These are phyloP conservation scores for Kingdonia uniflora DNA, from an alignment of 164 flowering plant genomes.

Conservation along the genomic window DNA sequence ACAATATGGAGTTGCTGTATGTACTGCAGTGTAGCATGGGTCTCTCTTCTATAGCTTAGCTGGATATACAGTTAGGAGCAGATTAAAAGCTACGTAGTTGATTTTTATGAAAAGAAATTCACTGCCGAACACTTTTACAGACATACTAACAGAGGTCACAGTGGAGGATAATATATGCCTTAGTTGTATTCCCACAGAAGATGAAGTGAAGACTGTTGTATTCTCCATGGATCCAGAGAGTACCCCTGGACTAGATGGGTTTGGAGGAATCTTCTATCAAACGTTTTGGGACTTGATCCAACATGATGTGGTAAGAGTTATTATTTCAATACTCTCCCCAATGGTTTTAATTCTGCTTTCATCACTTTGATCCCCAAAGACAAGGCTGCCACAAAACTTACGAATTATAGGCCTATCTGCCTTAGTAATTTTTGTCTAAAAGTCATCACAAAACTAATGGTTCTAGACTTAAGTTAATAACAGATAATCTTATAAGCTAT, in stretches of 20 bases:
- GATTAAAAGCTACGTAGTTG: background rate
- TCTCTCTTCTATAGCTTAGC: background rate
- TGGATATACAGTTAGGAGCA: background rate
- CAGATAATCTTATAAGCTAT: background rate
- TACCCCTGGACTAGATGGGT: background rate
- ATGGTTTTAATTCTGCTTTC: background rate
- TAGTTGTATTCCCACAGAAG: background rate
- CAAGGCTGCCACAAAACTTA: background rate
- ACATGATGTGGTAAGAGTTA: background rate
- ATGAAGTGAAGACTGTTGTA: background rate
- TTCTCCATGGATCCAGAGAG: background rate
- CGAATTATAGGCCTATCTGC: background rate
- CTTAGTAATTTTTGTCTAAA: background rate
- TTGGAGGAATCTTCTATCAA: background rate
- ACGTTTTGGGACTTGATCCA: background rate
- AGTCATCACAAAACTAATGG: background rate
- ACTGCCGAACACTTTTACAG: background rate
- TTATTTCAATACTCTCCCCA: background rate
- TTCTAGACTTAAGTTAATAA: background rate
- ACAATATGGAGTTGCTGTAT: no score
- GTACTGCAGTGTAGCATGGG: no score
- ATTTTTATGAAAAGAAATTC: background rate
- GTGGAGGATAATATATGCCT: background rate
- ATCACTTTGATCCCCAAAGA: background rate
- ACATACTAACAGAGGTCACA: background rate